Base-by-base conservation (phyloP, 2,329 filamentous ascomycete genomes). In the Alternaria conjuncta region DNA sequence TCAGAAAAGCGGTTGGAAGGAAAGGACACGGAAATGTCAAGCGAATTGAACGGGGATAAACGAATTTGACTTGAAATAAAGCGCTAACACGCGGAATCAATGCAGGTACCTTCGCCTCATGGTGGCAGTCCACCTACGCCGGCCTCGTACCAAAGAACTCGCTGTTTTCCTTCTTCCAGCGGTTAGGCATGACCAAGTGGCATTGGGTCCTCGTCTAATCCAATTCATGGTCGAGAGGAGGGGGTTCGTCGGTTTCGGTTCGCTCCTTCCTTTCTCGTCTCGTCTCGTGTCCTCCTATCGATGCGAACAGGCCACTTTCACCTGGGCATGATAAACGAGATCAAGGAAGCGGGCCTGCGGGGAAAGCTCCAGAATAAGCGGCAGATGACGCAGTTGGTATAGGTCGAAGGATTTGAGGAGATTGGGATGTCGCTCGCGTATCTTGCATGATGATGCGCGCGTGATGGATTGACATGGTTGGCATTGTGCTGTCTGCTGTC, bases 91-190 rank as follows among this genome's bases (percentile, higher is more conserved):
- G n/a, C n/a, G n/a, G n/a, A n/a, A n/a, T n/a, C n/a, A n/a, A 36
- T 61, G 26, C 58, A 75, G 71, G 70, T 13, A 67, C 67, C 3
- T 83, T 83, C 56, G 82, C 82, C 13, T 76, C 82, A 2, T 69
- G 62, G 64, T 84, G 82, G 80, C 78, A 83, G 67, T 62, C 73
- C 0, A 65, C 56, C 2, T 83, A 83, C 67, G 71, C 68, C 3
- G 81, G 80, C 1, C 76, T 76, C 50, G 80, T 84, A 55, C 79
- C 81, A 1, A 79, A 79, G 61, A 74, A 73, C 0, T 80, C 81
- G 5, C 63, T 84, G n/a, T 82, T 83, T 61, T 76, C 77, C 3
- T 84, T 75, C 55, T 78, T 84, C 30, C 82, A 84, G 75, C 71
- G 79, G 12, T 64, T 84, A 61, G 81, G 82, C 0, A 83, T 83